A percentile compares a stretch with the other conserved stretches of the same genome.
phyloP scores from a whole-genome alignment of 306 rosid species.

The Rosa persica region DNA sequence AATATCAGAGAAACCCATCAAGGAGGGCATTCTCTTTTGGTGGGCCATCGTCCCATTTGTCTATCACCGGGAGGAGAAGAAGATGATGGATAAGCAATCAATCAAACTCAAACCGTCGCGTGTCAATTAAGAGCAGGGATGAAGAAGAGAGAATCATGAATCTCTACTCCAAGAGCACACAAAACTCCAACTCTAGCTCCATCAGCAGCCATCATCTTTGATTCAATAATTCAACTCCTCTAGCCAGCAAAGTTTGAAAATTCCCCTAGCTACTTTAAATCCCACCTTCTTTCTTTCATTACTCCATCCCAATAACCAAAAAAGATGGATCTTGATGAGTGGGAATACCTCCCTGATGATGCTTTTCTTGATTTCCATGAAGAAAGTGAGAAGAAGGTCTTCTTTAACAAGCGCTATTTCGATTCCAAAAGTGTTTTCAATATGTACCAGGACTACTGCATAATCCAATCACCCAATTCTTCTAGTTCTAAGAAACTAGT shows the following conservation, averaged over 20 bases:
- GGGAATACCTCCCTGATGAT: slow-evolving; percentile 73
- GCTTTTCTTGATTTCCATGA: slow-evolving; percentile 53
- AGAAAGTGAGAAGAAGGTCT: slow-evolving; percentile 38
- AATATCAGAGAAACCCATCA: slow-evolving; percentile 19
- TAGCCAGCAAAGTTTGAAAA: slow-evolving; percentile 8
- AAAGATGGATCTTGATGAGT: slow-evolving; percentile 68
- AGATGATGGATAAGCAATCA: slow-evolving; percentile 35
- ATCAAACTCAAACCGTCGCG: not conserved
- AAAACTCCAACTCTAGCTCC: slow-evolving; percentile 31
- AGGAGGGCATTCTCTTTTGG: slow-evolving; percentile 29
- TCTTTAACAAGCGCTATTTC: slow-evolving; percentile 28
- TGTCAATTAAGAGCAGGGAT: not conserved
- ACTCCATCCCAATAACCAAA: not conserved
- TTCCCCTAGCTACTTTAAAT: slow-evolving; percentile 4
- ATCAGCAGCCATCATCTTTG: slow-evolving; percentile 46
- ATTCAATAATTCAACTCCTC: slow-evolving; percentile 24
- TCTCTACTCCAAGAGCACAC: slow-evolving; percentile 38
- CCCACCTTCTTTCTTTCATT: not conserved
- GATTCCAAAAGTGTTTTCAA: slow-evolving; percentile 39
- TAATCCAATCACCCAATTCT: slow-evolving; percentile 48
- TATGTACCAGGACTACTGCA: slow-evolving; percentile 44
- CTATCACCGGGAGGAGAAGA: slow-evolving; percentile 30
- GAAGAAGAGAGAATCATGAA: not conserved
- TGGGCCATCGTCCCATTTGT: slow-evolving; percentile 15
- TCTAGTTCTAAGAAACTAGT: not conserved